Base-by-base conservation (phyloP, 805 yeast genomes). In the Candida verbasci region DNA sequence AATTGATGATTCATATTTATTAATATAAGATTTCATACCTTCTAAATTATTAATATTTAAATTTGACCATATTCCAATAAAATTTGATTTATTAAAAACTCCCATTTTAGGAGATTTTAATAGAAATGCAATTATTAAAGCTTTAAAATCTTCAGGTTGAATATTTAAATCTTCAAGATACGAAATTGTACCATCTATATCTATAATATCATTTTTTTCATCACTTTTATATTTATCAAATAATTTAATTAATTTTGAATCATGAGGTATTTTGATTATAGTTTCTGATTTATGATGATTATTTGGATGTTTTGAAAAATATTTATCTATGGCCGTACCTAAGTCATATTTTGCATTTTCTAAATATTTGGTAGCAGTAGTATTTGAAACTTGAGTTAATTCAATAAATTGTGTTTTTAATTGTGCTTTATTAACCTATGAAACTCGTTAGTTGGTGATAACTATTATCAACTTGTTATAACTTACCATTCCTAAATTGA, bases 161-260 rank as follows among this genome's bases (percentile, higher is more conserved):
- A 82, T 67, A 0, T 74, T 79, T 31, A 91, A 59, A 47, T 82
- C 95, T 11, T 67, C 68, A 16, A 91, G 62, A 48, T 80, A 86
- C 26, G 52, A 46, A 8, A 89, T 55, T 0, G 96, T 82, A 0
- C 96, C 96, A 40, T 86, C 93, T 8, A 85, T 68, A 17, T 80
- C 91, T 25, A 88, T 85, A 28, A 41, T 49, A 9, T 62, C 55
- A 1, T 53, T 58, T 10, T 55, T 52, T 0, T 52, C 53, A 9
- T 50, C 44, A 35, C 59, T 65, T 31, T 44, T 42, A 44, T 64
- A 66, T 33, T 51, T 45, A 24, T 65, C 53, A 44, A 60, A 74
- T 1, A 74, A 15, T 0, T 45, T 47, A 12, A 46, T 47, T 25
- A 72, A 43, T 22, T 45, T 38, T 5, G 48, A 37, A 39, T 44